These are phyloP conservation scores for Peronospora belbahrii DNA, from an alignment of 352 stramenopile genomes.

Conservation along the genomic window DNA sequence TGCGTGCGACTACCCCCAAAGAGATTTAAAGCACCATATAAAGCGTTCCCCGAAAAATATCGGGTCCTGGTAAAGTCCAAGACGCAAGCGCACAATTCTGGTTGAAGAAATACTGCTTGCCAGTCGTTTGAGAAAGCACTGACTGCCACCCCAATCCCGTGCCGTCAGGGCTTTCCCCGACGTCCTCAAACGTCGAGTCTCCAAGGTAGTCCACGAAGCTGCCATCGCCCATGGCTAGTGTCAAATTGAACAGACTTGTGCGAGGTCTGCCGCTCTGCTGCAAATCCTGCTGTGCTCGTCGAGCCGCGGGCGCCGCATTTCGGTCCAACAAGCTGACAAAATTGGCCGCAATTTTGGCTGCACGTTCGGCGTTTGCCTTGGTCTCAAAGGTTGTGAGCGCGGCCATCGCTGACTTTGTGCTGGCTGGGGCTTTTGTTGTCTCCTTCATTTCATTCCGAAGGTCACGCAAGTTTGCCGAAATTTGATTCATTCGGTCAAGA, in stretches of 20 bases:
- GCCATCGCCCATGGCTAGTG: slow-evolving; percentile 53
- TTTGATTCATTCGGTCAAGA: slow-evolving; percentile 68
- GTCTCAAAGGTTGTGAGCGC: slow-evolving; percentile 43
- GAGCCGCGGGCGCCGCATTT: slow-evolving; percentile 23
- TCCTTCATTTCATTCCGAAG: slow-evolving; percentile 41
- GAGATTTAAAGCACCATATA: slow-evolving; percentile 71
- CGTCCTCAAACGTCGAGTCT: slow-evolving; percentile 57
- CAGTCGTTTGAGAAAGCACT: slow-evolving; percentile 61
- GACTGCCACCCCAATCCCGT: slow-evolving; percentile 48
- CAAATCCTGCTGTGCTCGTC: slow-evolving; percentile 28
- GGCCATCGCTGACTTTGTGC: slow-evolving; percentile 42
- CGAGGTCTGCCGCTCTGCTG: slow-evolving; percentile 14
- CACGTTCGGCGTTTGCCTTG: slow-evolving; percentile 48
- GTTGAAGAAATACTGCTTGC: slow-evolving; percentile 84
- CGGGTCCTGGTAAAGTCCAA: slow-evolving; percentile 60
- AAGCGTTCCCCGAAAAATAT: slow-evolving; percentile 43
- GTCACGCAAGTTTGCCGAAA: slow-evolving; percentile 44
- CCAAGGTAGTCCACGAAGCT: slow-evolving; percentile 58
- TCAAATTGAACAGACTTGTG: slow-evolving; percentile 44
- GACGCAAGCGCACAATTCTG: slow-evolving; percentile 62
- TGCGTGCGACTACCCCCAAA: slow-evolving; percentile 1
- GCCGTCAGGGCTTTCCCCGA: slow-evolving; percentile 34
- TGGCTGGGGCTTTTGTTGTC: slow-evolving; percentile 30
- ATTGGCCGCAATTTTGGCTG: slow-evolving; percentile 46
- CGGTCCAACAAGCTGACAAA: slow-evolving; percentile 44